Base-by-base conservation (phyloP, 2,329 filamentous ascomycete species). In the Ramichloridium luteum region DNA sequence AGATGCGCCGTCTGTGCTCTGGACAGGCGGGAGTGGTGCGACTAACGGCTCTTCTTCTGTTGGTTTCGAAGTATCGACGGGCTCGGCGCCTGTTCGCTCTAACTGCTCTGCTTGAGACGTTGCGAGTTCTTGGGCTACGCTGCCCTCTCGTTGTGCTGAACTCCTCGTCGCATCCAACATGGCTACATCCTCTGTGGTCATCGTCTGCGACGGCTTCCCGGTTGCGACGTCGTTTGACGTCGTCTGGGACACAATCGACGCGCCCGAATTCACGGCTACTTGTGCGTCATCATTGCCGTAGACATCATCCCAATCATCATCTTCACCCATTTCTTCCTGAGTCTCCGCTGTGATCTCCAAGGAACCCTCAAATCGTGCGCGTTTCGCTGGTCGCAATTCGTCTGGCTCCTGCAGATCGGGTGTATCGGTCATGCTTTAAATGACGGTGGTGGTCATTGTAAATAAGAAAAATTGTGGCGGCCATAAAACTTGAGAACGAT, bases 361-460 rank as follows among this genome's bases (percentile, higher is more conserved):
- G 31, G 53, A 48, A 34, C 47, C 54, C 40, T 62, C 59, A 33
- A 59, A 48, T 43, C 55, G 50, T 38, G 53, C 53, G 47, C 55
- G 54, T 51, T 62, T 62, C 35, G 55, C 51, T 25, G 59, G 58
- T 26, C 48, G 38, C 30, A 41, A 31, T 32, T 47, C 46, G 35
- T 49, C 46, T 14, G 44, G 37, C 5, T 47, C 35, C 27, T 37
- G 37, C 3, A 29, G 16, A 11, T 41, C 35, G 25, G 29, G 14
- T 23, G 8, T 23, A 23, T 23, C 20, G 20, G 8, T 23, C 20
- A 23, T 23, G 8, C 20, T n/a, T 8, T 23, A 8, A 23, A 23
- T 23, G 8, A n/a, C n/a, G n/a, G n/a, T n/a, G n/a, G n/a, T n/a
- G n/a, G n/a, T n/a, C n/a, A n/a, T n/a, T n/a, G n/a, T n/a, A n/a